A percentile compares a stretch with the other conserved stretches of the same genome.
Evolutionary conservation across 139 green algal species (phyloP).

Genomic region (Pseudopediastrum boryanum): DNA sequence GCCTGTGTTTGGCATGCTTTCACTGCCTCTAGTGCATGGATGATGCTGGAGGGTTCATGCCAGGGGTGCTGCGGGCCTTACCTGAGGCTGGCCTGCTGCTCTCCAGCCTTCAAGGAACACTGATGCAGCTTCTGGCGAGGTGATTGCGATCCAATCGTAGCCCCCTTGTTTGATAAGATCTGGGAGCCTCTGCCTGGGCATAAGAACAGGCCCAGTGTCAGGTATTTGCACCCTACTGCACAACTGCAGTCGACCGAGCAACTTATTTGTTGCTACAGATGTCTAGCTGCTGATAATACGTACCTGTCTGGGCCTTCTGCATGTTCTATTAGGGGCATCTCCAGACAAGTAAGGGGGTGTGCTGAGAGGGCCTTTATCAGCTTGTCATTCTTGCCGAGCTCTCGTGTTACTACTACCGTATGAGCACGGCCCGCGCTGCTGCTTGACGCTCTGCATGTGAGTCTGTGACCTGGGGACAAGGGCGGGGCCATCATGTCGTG

Average conservation of each 20-base stretch:
- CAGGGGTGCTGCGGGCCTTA: slow-evolving; percentile 16
- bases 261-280: too few relatives aligned
- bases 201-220: too few relatives aligned
- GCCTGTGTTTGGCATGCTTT: too few relatives aligned
- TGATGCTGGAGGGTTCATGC: too few relatives aligned
- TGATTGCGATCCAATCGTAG: slow-evolving; percentile 86
- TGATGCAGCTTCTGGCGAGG: slow-evolving; percentile 82
- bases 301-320: slow-evolving; percentile 70
- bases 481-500: too few relatives aligned
- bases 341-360: slow-evolving; percentile 60
- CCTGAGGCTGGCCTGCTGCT: slow-evolving; percentile 62
- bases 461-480: too few relatives aligned
- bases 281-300: not conserved
- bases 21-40: too few relatives aligned
- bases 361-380: slow-evolving; percentile 53
- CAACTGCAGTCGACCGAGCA: too few relatives aligned
- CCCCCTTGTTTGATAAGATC: slow-evolving; percentile 22
- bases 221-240: too few relatives aligned
- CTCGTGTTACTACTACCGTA: slow-evolving; percentile 81
- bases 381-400: slow-evolving; percentile 88
- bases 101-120: slow-evolving; percentile 88
- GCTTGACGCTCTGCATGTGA: too few relatives aligned
- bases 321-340: slow-evolving; percentile 87
- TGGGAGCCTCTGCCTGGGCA: slow-evolving; percentile 54
- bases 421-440: not conserved